phyloP scores from a whole-genome alignment of 352 stramenopile species.

The Thraustochytrium aureum region DNA sequence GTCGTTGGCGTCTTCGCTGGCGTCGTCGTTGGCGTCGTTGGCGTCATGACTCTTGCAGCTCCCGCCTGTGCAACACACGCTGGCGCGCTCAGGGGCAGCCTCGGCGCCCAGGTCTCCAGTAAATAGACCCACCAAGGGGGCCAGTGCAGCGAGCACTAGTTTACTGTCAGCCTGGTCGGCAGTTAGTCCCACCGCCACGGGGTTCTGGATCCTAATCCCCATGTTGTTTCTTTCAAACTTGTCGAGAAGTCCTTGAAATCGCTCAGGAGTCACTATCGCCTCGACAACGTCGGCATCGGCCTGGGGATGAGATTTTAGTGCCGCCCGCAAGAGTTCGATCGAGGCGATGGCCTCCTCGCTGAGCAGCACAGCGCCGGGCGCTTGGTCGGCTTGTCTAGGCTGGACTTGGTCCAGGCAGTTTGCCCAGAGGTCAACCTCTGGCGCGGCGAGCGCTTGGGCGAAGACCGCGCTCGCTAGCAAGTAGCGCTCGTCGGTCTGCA shows the following conservation, averaged over 20 bases:
- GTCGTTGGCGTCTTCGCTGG: constrained; percentile 8
- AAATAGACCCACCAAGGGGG: too few species aligned
- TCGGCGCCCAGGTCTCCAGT: too few species aligned
- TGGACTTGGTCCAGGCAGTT: neutral
- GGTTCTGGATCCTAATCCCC: constrained; percentile 4
- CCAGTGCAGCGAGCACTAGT: too few species aligned
- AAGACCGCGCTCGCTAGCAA: constrained; percentile 24
- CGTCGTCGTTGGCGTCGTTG: too few species aligned
- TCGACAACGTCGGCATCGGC: neutral
- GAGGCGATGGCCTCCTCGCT: neutral
- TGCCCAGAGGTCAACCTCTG: neutral
- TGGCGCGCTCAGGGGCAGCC: too few species aligned
- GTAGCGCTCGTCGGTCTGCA: constrained; percentile 22
- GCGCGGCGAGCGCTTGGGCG: neutral
- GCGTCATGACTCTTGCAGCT: too few species aligned
- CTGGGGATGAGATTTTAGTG: neutral
- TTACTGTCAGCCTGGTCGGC: neutral
- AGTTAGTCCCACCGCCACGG: neutral
- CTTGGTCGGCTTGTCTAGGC: constrained; percentile 7
- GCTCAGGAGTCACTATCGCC: neutral
- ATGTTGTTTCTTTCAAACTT: constrained; percentile 10
- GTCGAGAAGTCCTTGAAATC: neutral
- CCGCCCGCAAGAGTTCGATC: neutral
- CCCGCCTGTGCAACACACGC: too few species aligned
- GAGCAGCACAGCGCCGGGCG: neutral